phyloP scores from a whole-genome alignment of 2,329 filamentous ascomycete species.

The Colletotrichum truncatum region DNA sequence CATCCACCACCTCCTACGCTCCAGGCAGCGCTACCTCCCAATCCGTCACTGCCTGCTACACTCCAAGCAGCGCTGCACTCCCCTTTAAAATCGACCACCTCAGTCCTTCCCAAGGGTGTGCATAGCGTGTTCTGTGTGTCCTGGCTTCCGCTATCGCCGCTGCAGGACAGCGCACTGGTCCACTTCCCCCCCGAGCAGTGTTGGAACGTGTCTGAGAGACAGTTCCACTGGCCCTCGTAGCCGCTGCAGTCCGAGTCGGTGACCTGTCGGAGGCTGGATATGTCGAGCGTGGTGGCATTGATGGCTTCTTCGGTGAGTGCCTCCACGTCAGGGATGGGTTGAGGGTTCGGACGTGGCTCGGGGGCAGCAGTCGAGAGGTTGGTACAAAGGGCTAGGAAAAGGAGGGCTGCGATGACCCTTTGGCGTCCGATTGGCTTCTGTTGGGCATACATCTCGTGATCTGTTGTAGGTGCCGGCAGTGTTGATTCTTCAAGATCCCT shows the following conservation, averaged over 20 bases:
- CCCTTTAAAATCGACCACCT: slow-evolving; percentile 16
- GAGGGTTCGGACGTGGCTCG: too few relatives aligned
- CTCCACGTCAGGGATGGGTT: too few relatives aligned
- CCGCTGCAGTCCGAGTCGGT: slow-evolving; percentile 50
- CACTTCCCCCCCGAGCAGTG: slow-evolving; percentile 58
- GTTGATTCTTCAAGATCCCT: too few relatives aligned
- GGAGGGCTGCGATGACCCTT: neutral
- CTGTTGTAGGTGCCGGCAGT: too few relatives aligned
- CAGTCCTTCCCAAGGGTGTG: slow-evolving; percentile 18
- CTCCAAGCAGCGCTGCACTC: slow-evolving; percentile 22
- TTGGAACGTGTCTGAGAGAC: slow-evolving; percentile 58
- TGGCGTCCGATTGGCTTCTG: neutral
- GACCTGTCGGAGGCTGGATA: slow-evolving; percentile 36
- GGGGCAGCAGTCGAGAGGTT: slow-evolving; percentile 1
- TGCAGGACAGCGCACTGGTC: slow-evolving; percentile 42
- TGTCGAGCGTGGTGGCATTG: neutral
- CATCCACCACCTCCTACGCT: neutral
- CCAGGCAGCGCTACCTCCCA: slow-evolving; percentile 20
- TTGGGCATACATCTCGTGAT: neutral
- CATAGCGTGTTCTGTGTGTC: neutral
- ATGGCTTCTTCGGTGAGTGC: slow-evolving; percentile 26
- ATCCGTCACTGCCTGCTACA: neutral
- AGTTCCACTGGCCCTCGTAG: slow-evolving; percentile 64
- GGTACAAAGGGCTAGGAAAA: neutral
- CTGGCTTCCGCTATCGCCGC: neutral